Evolutionary conservation across 306 rosid species (phyloP).

Genomic region (Fagus sylvatica): DNA sequence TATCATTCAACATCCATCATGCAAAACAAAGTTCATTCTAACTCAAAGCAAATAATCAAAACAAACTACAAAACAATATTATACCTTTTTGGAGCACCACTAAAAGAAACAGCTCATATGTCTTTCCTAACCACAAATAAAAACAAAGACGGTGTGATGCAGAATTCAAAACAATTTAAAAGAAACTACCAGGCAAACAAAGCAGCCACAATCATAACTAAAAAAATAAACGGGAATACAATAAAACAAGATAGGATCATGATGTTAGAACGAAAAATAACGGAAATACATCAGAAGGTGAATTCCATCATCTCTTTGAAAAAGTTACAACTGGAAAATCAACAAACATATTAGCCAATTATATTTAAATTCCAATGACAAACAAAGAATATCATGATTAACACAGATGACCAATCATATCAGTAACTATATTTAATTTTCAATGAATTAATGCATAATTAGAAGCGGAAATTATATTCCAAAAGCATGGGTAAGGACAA

Average conservation of each 20-base stretch:
- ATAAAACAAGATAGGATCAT: not conserved
- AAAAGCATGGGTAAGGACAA: not conserved
- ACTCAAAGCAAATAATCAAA: slow-evolving; percentile 16
- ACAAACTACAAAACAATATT: slow-evolving; percentile 17
- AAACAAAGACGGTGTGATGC: slow-evolving; percentile 2
- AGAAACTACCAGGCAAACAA: not conserved
- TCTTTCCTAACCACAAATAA: slow-evolving; percentile 12
- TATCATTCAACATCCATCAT: slow-evolving; percentile 61
- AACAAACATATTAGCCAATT: not conserved
- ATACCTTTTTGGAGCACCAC: slow-evolving; percentile 18
- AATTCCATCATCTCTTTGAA: not conserved
- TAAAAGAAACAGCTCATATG: slow-evolving; percentile 11
- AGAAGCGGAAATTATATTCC: not conserved
- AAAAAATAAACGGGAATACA: not conserved
- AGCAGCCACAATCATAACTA: not conserved
- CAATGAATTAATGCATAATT: not conserved
- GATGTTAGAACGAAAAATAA: not conserved
- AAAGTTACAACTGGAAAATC: not conserved
- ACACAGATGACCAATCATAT: not conserved
- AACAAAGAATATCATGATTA: not conserved
- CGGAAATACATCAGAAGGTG: not conserved
- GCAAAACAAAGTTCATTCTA: slow-evolving; percentile 24
- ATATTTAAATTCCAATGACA: too few species aligned
- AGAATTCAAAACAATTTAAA: not conserved
- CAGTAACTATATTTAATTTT: not conserved